Evolutionary conservation across 192 early-diverging fungal species (phyloP), one percentile per base, ranked within the genome.

Genomic region (Entomortierella chlamydospora): DNA sequence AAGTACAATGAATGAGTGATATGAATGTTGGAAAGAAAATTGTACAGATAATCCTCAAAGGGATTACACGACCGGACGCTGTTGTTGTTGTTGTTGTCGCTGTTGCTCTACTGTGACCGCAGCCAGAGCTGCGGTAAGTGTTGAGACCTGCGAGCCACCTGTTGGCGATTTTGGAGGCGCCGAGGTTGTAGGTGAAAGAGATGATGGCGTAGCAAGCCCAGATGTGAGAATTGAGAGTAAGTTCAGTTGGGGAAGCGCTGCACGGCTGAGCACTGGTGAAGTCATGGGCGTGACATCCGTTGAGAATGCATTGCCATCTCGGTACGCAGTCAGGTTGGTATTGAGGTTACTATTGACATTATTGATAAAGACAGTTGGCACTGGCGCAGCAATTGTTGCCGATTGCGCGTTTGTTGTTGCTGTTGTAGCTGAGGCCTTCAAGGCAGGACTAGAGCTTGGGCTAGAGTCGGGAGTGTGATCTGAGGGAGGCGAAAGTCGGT

Each of bases 281-380:
- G 76, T 70, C 76, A 79, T 70, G 3, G 76, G 76, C 2, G 76
- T 79, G 5, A 70, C 76, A 66, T 79, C 76, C 1, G 76, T 70
- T 17, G 76, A 70, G 39, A 79, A 70, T 11, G 59, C 30, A 18
- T 70, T 66, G 41, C 43, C 18, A 31, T 78, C 65, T 26, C 76
- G 76, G 10, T 70, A 79, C 1, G 58, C 57, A 6, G 53, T 55
- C 64, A 74, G 23, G 29, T 61, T 67, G 53, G n/a, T n/a, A n/a
- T n/a, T n/a, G n/a, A n/a, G n/a, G n/a, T 2, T 68, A 43, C 0
- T 45, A 23, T 51, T 15, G 18, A 51, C 18, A 25, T 30, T 54
- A 10, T 4, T 54, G 9, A 25, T 54, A 1, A 57, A 6, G 4
- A 22, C 18, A 17, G 55, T 7, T 1, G 31, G 29, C 22, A 30